phyloP scores from a whole-genome alignment of 148 eudicot species.

The Dianthus caryophyllus region DNA sequence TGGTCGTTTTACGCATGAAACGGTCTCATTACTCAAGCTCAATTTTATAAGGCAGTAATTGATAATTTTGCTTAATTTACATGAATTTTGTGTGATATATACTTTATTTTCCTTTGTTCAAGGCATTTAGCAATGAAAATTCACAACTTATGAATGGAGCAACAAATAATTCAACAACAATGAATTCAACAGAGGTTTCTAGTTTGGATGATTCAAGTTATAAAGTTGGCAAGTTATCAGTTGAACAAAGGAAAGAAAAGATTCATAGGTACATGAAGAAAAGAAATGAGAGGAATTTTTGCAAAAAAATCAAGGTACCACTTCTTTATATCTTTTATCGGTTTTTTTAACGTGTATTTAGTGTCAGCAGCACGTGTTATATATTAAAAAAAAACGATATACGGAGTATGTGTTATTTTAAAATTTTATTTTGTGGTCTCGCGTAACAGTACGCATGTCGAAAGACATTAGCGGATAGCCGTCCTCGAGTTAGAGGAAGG shows the following conservation, averaged over 20 bases:
- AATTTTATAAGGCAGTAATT: no score
- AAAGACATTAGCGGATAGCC: slow-evolving; percentile 90
- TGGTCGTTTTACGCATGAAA: no score
- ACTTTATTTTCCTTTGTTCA: slow-evolving; percentile 6
- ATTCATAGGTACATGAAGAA: slow-evolving; percentile 86
- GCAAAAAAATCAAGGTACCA: slow-evolving; percentile 88
- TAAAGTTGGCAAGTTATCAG: slow-evolving; percentile 75
- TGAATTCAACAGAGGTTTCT: slow-evolving; percentile 65
- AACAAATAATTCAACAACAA: slow-evolving; percentile 44
- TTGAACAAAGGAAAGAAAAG: slow-evolving; percentile 78
- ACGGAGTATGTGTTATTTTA: background rate
- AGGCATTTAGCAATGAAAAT: slow-evolving; percentile 74
- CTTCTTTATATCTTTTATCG: background rate
- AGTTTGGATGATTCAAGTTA: slow-evolving; percentile 64
- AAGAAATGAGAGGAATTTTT: slow-evolving; percentile 84
- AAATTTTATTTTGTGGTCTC: background rate
- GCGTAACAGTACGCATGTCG: slow-evolving; percentile 87
- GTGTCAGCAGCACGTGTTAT: no score
- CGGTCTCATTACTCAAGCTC: no score
- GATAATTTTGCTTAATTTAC: no score
- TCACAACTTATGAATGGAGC: slow-evolving; percentile 53
- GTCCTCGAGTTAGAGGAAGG: slow-evolving; percentile 95
- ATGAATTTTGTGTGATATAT: background rate
- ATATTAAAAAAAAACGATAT: no score
- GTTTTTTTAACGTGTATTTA: background rate